Base-by-base conservation (phyloP, 202 grass and related monocot species). In the Panicum hallii region DNA sequence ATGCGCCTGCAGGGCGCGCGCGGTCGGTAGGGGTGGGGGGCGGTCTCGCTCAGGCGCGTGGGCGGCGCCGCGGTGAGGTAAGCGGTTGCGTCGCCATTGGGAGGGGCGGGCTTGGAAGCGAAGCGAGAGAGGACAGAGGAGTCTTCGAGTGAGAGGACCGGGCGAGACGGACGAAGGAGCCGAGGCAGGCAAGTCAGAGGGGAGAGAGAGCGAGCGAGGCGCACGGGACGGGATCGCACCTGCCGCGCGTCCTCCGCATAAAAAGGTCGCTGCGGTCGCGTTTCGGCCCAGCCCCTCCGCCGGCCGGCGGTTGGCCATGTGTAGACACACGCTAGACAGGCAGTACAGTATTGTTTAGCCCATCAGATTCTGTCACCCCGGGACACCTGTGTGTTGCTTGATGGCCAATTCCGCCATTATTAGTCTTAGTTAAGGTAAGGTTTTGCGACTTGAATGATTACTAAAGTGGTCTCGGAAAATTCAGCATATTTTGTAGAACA, bases 1-100 rank as follows among this genome's bases (percentile, higher is more conserved):
- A 97, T 97, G 90, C 13, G 38, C 32, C n/a, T 41, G 11, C 14
- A 5, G 32, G 1, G 65, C 13, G 1, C 67, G 23, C 4, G 49
- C 28, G 56, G 54, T 53, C 2, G 71, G 44, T 63, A 26, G 12
- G 63, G 44, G 2, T 2, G n/a, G 19, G 16, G 3, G 5, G 26
- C 7, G 2, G 15, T 48, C 61, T 53, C 68, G 48, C 66, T 83
- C 80, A 87, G 19, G 67, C 43, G 50, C 81, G 43, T 22, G 42
- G 57, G 36, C 26, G 13, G 40, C n/a, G 56, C 5, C 48, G 75
- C 0, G 72, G 30, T 80, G 87, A 79, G 83, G 85, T 78, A 78
- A 76, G 86, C 79, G 44, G 83, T 83, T 69, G 87, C 79, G 83
- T 78, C 82, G 82, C 83, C 90, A 92, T 92, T 86, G 87, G 83